Conservation (phyloP, 352 stramenopile species). For the Thalassiosira hispida region DNA sequence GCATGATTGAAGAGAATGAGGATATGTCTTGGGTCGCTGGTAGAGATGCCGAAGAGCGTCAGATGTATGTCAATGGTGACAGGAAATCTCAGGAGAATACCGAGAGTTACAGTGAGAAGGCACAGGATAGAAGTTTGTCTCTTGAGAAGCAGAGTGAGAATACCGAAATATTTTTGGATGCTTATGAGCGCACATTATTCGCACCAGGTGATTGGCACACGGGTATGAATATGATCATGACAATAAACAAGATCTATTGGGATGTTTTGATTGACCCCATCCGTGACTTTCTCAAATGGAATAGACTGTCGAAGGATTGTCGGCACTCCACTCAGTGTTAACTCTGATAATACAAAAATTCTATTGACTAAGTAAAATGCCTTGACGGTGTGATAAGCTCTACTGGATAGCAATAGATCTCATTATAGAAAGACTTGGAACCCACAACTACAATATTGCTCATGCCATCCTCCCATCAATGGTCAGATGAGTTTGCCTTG, state of each 20-base stretch:
- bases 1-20: neutral
- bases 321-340: no score
- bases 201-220: constrained; percentile 7
- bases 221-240: constrained; percentile 18
- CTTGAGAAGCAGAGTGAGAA: constrained; percentile 3
- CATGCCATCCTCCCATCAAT: no score
- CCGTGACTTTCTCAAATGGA: neutral
- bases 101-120: no score
- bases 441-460: no score
- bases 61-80: neutral
- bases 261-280: constrained; percentile 5
- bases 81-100: constrained; percentile 2
- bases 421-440: no score
- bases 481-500: no score
- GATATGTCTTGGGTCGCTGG: neutral
- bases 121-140: neutral
- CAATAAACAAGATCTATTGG: constrained; percentile 20
- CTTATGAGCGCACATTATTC: neutral
- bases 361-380: no score
- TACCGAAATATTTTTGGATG: constrained; percentile 4
- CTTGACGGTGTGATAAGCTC: no score
- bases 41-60: neutral
- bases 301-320: constrained; percentile 1
- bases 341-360: no score
- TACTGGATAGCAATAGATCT: no score